Percentiles rank a stretch among this genome's conserved stretches.
Conservation (phyloP, 2,329 filamentous ascomycete genomes). For the Dactylellina leptospora region DNA sequence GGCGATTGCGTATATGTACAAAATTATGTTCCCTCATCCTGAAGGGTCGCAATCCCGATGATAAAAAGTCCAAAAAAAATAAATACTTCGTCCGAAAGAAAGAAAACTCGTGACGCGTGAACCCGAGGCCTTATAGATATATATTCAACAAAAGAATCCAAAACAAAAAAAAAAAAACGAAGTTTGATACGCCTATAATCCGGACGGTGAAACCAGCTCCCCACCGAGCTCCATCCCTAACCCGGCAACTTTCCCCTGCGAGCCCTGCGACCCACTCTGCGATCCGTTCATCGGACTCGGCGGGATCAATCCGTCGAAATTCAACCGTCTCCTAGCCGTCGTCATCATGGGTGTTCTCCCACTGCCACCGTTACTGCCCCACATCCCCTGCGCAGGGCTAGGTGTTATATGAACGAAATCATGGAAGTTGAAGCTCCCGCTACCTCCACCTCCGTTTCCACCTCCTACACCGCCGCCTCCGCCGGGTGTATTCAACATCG, state of each 20-base stretch:
- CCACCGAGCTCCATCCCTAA: constrained; percentile 50
- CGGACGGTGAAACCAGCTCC: constrained; percentile 51
- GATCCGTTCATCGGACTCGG: constrained; percentile 57
- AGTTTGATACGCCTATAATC: constrained; percentile 19
- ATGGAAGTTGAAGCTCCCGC: constrained; percentile 81
- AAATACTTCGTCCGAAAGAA: no score
- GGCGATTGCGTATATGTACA: no score
- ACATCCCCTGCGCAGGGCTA: constrained; percentile 87
- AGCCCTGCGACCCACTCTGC: constrained; percentile 39
- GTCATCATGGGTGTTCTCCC: constrained; percentile 69
- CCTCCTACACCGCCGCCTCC: constrained; percentile 73
- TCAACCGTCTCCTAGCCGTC: constrained; percentile 77
- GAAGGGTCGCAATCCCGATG: no score
- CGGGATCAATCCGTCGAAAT: constrained; percentile 78
- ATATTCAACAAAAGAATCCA: background rate
- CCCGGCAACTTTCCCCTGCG: constrained; percentile 34
- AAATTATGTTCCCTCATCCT: no score
- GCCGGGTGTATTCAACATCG: constrained; percentile 87
- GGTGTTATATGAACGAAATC: constrained; percentile 98
- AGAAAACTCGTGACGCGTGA: no score
- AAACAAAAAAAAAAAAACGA: background rate
- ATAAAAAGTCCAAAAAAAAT: no score
- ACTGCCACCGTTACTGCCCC: constrained; percentile 66
- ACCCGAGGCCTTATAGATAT: no score
- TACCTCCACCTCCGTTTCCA: constrained; percentile 69